A percentile compares a stretch with the other conserved stretches of the same genome.
Conservation (phyloP, 1,284 basidiomycete species). For the Schizophyllum amplum region DNA sequence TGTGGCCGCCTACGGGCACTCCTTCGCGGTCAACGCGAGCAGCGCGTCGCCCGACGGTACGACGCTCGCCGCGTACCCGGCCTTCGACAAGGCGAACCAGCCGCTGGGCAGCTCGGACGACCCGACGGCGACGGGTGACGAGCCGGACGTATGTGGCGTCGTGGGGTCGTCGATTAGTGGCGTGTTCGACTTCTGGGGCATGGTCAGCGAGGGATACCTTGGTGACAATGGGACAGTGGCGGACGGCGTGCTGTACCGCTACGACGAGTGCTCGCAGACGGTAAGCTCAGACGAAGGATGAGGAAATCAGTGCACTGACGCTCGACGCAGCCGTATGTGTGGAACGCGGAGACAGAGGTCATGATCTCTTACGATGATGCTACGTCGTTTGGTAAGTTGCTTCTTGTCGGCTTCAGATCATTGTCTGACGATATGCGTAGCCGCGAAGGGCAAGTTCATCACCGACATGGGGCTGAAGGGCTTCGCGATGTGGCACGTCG, state of each 20-base stretch:
- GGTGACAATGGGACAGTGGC: constrained; percentile 40
- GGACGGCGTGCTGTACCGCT: constrained; percentile 40
- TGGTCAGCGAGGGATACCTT: constrained; percentile 48
- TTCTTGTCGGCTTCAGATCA: constrained; percentile 20
- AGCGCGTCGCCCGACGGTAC: constrained; percentile 30
- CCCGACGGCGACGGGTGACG: constrained; percentile 2
- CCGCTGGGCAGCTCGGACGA: constrained; percentile 48
- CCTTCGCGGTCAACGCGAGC: constrained; percentile 35
- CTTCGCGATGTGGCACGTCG: constrained; percentile 59
- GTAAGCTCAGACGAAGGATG: constrained; percentile 30
- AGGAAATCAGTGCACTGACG: background rate
- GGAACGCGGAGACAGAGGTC: constrained; percentile 40
- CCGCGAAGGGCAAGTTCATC: constrained; percentile 55
- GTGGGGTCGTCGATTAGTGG: constrained; percentile 31
- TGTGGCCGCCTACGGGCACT: constrained; percentile 71
- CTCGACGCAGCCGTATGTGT: constrained; percentile 50
- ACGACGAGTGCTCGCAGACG: constrained; percentile 61
- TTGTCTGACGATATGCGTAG: constrained; percentile 17
- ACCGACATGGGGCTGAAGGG: constrained; percentile 42
- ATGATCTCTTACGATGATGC: constrained; percentile 59
- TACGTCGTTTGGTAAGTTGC: constrained; percentile 32
- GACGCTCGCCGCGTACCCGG: constrained; percentile 38
- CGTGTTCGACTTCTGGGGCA: constrained; percentile 51
- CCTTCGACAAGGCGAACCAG: constrained; percentile 35
- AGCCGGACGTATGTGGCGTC: constrained; percentile 44